phyloP scores from a whole-genome alignment of 805 yeast species.

The Alloascoidea africana region DNA sequence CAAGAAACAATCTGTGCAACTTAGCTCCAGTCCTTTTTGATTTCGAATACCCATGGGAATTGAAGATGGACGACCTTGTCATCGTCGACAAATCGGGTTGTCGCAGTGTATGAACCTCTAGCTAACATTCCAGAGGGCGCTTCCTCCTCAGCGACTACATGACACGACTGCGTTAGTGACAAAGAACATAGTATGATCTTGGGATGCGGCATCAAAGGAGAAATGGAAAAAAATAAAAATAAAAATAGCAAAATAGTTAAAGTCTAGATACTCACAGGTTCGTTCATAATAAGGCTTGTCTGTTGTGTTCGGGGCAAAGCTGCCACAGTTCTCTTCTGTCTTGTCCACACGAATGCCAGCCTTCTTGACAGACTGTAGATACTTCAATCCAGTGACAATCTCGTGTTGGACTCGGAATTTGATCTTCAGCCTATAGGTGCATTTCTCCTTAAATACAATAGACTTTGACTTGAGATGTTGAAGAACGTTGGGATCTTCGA shows the following conservation, averaged over 20 bases:
- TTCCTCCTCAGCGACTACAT: constrained; percentile 48
- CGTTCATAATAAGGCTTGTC: constrained; percentile 67
- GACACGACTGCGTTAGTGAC: constrained; percentile 1
- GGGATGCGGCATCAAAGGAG: not conserved
- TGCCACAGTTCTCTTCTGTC: constrained; percentile 77
- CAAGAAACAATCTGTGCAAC: no score
- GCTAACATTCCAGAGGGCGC: constrained; percentile 88
- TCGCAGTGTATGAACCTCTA: constrained; percentile 72
- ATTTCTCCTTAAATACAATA: constrained; percentile 65
- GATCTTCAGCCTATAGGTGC: constrained; percentile 56
- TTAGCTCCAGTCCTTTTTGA: constrained; percentile 30
- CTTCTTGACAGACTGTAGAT: constrained; percentile 72
- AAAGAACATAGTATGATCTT: constrained; percentile 5
- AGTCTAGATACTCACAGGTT: constrained; percentile 16
- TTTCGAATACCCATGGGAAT: constrained; percentile 77
- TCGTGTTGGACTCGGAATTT: constrained; percentile 81
- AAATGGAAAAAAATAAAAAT: not conserved
- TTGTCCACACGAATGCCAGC: constrained; percentile 81
- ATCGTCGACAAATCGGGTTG: constrained; percentile 75
- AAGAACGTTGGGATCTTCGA: constrained; percentile 46
- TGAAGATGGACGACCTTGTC: constrained; percentile 61
- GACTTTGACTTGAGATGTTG: constrained; percentile 45
- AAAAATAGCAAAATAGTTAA: not conserved
- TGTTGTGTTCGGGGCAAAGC: constrained; percentile 77
- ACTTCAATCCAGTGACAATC: constrained; percentile 80